Evolutionary conservation across 331 rosid genomes (phyloP).

Genomic region (Quercus phellos): DNA sequence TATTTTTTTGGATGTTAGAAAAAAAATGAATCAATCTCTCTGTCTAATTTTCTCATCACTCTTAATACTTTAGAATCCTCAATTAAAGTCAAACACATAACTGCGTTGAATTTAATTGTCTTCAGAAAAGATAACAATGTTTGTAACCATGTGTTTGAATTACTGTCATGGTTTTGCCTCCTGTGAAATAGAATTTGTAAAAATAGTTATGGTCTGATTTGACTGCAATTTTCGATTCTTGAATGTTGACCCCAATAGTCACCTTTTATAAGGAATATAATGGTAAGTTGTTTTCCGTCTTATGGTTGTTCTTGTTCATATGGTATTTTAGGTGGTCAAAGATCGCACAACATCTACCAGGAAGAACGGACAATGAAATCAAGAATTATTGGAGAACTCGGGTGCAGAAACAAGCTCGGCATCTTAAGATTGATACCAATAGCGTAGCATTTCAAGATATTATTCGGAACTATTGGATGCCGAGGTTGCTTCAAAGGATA

Average conservation of each 20-base stretch:
- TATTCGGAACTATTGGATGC: conserved; percentile 39
- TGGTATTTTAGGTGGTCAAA: conserved; percentile 62
- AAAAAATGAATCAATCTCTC: background rate
- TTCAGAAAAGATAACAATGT: too few species aligned
- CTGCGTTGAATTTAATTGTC: too few species aligned
- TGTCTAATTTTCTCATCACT: background rate
- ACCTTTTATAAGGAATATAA: background rate
- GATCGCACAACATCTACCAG: conserved; percentile 62
- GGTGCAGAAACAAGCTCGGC: conserved; percentile 59
- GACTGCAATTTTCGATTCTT: background rate
- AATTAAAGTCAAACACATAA: too few species aligned
- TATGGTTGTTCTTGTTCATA: background rate
- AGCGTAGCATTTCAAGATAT: conserved; percentile 39
- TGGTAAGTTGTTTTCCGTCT: background rate
- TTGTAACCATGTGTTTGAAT: too few species aligned
- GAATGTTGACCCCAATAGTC: background rate
- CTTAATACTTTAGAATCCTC: background rate
- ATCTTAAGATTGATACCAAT: conserved; percentile 34
- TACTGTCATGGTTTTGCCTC: too few species aligned
- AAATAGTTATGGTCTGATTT: background rate
- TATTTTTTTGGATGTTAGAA: background rate
- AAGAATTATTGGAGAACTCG: conserved; percentile 72
- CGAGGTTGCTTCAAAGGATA: conserved; percentile 45
- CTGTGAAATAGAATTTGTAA: background rate
- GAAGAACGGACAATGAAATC: conserved; percentile 74